Evolutionary conservation across 225 moss, liverwort and hornwort species (phyloP).

Genomic region (Lunularia cruciata): DNA sequence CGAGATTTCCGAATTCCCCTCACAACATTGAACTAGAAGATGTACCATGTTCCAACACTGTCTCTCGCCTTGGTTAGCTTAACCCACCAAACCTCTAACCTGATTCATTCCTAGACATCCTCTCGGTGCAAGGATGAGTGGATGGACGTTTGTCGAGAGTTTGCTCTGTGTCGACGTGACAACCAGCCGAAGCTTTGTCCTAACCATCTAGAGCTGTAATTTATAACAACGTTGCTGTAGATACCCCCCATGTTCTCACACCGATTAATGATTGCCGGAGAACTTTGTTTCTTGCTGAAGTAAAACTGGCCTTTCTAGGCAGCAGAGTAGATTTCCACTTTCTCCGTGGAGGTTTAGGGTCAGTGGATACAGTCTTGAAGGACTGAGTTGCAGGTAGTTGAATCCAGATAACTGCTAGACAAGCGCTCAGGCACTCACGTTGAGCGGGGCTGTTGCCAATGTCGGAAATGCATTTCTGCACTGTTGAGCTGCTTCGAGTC

Average conservation of each 20-base stretch:
- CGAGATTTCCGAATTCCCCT: constrained; percentile 77
- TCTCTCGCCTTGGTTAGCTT: constrained; percentile 8
- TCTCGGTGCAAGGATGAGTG: constrained; percentile 14
- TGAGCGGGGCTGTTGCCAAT: constrained; percentile 7
- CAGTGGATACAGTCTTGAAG: constrained; percentile 15
- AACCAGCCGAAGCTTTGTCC: constrained; percentile 27
- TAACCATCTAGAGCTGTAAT: constrained; percentile 26
- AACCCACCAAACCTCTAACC: constrained; percentile 9
- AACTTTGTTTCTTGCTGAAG: constrained; percentile 27
- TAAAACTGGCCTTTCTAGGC: constrained; percentile 22
- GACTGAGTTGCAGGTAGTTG: constrained; percentile 20
- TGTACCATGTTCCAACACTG: constrained; percentile 13
- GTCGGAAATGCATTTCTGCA: constrained; percentile 5
- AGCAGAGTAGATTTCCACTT: constrained; percentile 23
- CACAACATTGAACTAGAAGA: constrained; percentile 60
- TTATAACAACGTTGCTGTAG: constrained; percentile 22
- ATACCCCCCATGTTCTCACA: constrained; percentile 24
- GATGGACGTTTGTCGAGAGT: constrained; percentile 19
- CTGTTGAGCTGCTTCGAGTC: constrained; percentile 13
- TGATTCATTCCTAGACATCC: neutral
- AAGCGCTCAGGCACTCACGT: neutral
- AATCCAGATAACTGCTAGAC: constrained; percentile 3
- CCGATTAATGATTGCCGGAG: constrained; percentile 16
- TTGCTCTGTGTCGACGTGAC: constrained; percentile 30
- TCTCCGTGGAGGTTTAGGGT: constrained; percentile 13